These are phyloP conservation scores for Paxillus involutus DNA, from an alignment of 768 basidiomycete species.

Conservation along the genomic window DNA sequence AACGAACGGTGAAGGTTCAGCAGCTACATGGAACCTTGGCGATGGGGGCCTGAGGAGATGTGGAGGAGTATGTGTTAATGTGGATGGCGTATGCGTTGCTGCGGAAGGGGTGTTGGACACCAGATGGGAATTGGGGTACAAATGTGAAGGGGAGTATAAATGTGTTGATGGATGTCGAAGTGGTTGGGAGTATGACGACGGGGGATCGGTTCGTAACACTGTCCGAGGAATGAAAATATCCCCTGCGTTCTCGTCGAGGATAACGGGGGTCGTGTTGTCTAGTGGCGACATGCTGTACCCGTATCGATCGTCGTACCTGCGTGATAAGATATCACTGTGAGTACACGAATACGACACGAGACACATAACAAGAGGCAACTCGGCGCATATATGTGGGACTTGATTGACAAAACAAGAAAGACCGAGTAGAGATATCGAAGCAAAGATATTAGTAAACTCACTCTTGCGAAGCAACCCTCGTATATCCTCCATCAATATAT, in stretches of 20 bases:
- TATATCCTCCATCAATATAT: conserved; percentile 19
- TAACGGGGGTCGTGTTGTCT: conserved; percentile 34
- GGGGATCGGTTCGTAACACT: conserved; percentile 17
- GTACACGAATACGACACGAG: conserved; percentile 9
- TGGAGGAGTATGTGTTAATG: conserved; percentile 17
- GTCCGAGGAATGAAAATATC: conserved; percentile 23
- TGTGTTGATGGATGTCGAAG: no score
- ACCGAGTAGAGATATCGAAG: background rate
- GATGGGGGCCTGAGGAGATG: conserved; percentile 29
- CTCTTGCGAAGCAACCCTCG: conserved; percentile 28
- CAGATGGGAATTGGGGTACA: conserved; percentile 1
- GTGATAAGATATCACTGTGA: conserved; percentile 7
- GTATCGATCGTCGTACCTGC: conserved; percentile 27
- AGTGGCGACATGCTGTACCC: conserved; percentile 29
- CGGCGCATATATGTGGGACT: conserved; percentile 15
- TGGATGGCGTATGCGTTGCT: background rate
- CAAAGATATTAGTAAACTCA: conserved; percentile 15
- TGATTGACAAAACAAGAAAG: background rate
- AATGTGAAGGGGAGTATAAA: background rate
- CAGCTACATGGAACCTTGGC: conserved; percentile 24
- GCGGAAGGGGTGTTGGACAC: no score
- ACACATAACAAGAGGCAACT: conserved; percentile 10
- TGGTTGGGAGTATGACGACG: conserved; percentile 7
- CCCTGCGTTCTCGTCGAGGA: conserved; percentile 28
- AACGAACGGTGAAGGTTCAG: conserved; percentile 19